Percentiles rank a stretch among this genome's conserved stretches.
phyloP scores from a whole-genome alignment of 257 asterid genomes.

The Capsicum chinense region DNA sequence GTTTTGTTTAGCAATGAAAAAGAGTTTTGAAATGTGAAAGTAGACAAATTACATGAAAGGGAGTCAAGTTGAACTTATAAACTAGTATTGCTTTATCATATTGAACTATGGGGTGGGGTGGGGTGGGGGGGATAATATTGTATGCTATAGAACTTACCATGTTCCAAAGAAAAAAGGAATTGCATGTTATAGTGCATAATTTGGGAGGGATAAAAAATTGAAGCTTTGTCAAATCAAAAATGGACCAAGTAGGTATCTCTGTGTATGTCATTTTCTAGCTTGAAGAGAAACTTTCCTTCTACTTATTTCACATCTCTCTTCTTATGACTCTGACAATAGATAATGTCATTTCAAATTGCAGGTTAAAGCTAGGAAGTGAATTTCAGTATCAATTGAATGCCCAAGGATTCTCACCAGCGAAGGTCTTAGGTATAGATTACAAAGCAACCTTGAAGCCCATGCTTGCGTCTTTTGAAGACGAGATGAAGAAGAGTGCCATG shows the following conservation, averaged over 20 bases:
- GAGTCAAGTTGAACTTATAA: not conserved
- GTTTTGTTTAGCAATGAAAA: no score
- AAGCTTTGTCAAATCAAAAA: not conserved
- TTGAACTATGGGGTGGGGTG: not conserved
- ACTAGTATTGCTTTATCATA: not conserved
- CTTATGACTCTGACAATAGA: not conserved
- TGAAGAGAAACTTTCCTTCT: not conserved
- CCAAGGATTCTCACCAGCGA: slow-evolving; percentile 65
- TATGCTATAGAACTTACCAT: not conserved
- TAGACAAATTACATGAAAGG: not conserved
- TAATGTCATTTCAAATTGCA: slow-evolving; percentile 38
- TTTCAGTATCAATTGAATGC: slow-evolving; percentile 76
- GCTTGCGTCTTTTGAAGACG: slow-evolving; percentile 62
- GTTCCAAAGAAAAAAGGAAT: not conserved
- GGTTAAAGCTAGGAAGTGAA: slow-evolving; percentile 84
- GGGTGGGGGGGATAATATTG: no score
- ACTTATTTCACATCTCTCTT: not conserved
- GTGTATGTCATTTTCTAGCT: not conserved
- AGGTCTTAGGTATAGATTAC: slow-evolving; percentile 77
- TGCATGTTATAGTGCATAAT: not conserved
- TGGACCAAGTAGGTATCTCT: not conserved
- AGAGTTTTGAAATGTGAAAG: not conserved
- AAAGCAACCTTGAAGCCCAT: slow-evolving; percentile 69
- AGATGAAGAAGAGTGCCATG: slow-evolving; percentile 60
- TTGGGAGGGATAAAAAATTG: not conserved